Evolutionary conservation across 352 stramenopile species (phyloP), one percentile per base, ranked within the genome.

Genomic region (Pythium folliculosum): DNA sequence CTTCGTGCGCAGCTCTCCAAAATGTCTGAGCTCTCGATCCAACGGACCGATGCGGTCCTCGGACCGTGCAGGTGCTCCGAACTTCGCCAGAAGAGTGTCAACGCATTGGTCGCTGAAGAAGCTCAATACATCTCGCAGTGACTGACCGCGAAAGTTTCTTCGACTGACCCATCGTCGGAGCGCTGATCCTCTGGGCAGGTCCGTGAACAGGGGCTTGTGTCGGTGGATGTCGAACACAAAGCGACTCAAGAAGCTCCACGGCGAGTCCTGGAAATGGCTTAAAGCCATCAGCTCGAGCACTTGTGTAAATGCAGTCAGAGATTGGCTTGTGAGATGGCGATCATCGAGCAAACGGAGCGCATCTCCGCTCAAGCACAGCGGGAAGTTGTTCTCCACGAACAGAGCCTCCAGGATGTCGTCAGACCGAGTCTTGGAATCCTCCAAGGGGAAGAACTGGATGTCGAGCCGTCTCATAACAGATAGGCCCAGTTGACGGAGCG

Each of bases 381-480:
- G 86, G 9, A 92, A 71, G 32, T 86, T 78, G 19, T 77, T 73
- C 17, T 89, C 71, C 8, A 94, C 84, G 3, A 94, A 73, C 13
- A 96, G 74, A 6, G 76, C 65, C 47, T 96, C 84, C 14, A 93
- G 25, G 35, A 96, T 83, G 63, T 92, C 77, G 25, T 90, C 72
- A 49, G 91, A 91, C 55, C 82, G 86, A 49, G 89, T 90, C 43
- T 77, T 80, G 2, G 86, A 92, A 62, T 96, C 86, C 38, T 92
- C 73, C 6, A 94, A 71, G 17, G 77, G 77, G 61, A 92, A 94
- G 40, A 94, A 92, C 61, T 92, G 80, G 52, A 93, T 66, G 48
- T 93, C 83, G 6, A 96, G 56, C 3, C 72, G 63, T 17, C 77
- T 77, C 0, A 77, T 79, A 7, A 91, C 67, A 9, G 73, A 75